Percentiles rank a stretch among this genome's conserved stretches.
Evolutionary conservation across 2,329 filamentous ascomycete genomes (phyloP).

Genomic region (Cladosporium sp.): DNA sequence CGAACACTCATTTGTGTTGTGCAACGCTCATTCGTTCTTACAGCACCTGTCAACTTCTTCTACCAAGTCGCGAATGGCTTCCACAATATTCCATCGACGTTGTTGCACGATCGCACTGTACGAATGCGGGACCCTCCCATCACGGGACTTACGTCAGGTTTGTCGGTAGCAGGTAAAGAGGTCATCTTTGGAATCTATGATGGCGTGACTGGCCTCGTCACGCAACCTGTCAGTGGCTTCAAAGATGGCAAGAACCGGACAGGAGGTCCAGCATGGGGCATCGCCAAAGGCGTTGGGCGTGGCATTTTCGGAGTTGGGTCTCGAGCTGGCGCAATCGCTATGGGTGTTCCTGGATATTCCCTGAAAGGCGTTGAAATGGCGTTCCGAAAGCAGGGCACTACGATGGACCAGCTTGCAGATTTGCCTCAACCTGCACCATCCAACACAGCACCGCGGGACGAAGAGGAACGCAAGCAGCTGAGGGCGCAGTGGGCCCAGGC

Average conservation of each 20-base stretch:
- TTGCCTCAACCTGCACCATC: neutral
- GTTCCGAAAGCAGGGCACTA: conserved; percentile 36
- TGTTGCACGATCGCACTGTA: conserved; percentile 3
- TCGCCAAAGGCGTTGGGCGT: conserved; percentile 5
- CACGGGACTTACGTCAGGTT: neutral
- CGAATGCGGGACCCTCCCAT: conserved; percentile 3
- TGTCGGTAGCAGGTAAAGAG: conserved; percentile 5
- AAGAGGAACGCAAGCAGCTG: neutral
- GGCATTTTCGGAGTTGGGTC: conserved; percentile 64
- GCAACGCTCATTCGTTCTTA: conserved; percentile 52
- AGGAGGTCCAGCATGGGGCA: conserved; percentile 2
- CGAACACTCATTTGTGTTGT: conserved; percentile 63
- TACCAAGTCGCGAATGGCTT: conserved; percentile 70
- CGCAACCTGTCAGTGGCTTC: conserved; percentile 56
- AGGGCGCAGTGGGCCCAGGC: neutral
- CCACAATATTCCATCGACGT: conserved; percentile 1
- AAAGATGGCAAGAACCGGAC: conserved; percentile 44
- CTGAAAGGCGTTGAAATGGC: conserved; percentile 75
- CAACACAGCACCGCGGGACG: neutral
- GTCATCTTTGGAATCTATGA: conserved; percentile 10
- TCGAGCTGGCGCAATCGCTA: conserved; percentile 66
- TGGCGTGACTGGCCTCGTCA: conserved; percentile 9
- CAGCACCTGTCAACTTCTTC: conserved; percentile 81
- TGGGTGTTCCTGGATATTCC: conserved; percentile 60
- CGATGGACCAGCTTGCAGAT: conserved; percentile 1